A percentile compares a stretch with the other conserved stretches of the same genome.
phyloP scores from a whole-genome alignment of 208 protist species.

The Acanthamoeba divionensis region DNA sequence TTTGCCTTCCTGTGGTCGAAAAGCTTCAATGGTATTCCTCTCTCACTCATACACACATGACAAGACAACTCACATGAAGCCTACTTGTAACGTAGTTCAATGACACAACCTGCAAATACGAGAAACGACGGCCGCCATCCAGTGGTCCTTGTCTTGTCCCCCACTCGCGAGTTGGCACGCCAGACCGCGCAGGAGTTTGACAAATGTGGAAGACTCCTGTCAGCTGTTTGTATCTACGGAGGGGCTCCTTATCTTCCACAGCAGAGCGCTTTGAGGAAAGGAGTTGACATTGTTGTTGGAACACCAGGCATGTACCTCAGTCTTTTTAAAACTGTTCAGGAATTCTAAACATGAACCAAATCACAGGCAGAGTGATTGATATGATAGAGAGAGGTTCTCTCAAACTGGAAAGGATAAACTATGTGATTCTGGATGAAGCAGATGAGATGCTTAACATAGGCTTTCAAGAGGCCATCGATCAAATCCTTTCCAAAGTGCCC shows the following conservation, averaged over 20 bases:
- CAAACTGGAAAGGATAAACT: neutral
- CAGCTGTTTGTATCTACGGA: slow-evolving; percentile 32
- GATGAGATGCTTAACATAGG: slow-evolving; percentile 60
- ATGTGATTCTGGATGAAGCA: slow-evolving; percentile 53
- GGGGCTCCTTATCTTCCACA: slow-evolving; percentile 42
- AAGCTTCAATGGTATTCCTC: neutral
- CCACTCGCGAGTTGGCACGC: slow-evolving; percentile 75
- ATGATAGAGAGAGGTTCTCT: neutral
- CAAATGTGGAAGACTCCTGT: neutral
- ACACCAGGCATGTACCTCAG: no score
- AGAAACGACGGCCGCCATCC: neutral
- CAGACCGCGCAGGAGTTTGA: slow-evolving; percentile 69
- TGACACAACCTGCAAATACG: neutral
- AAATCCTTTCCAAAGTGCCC: no score
- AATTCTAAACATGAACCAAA: no score
- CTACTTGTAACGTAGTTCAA: neutral
- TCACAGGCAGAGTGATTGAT: slow-evolving; percentile 39
- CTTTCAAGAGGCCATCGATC: slow-evolving; percentile 14
- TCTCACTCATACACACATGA: neutral
- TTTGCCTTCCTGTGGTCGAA: slow-evolving; percentile 67
- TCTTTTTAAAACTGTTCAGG: no score
- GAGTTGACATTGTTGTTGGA: slow-evolving; percentile 40
- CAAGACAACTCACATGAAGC: neutral
- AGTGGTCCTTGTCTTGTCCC: slow-evolving; percentile 68
- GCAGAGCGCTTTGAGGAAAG: neutral